Conservation (phyloP, 495 filamentous ascomycete species). For the Niebla homalea region DNA sequence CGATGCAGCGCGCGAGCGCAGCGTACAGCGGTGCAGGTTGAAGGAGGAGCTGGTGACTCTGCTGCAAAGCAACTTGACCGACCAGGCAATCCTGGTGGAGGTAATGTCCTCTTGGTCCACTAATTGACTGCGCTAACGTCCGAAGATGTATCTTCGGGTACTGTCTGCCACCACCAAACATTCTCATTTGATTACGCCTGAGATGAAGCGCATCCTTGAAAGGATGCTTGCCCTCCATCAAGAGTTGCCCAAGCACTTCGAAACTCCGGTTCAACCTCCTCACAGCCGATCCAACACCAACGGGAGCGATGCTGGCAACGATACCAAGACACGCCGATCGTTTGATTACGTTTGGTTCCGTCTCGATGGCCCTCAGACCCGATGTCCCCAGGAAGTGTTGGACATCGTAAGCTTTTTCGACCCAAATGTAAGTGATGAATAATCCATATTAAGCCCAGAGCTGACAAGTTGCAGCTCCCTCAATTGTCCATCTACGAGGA, state of each 20-base stretch:
- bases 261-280: constrained; percentile 20
- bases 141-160: constrained; percentile 53
- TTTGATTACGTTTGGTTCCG: constrained; percentile 7
- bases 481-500: constrained; percentile 79
- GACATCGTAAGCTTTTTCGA: constrained; percentile 68
- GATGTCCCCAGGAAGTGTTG: constrained; percentile 57
- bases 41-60: constrained; percentile 74
- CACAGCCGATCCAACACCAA: constrained; percentile 21
- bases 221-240: constrained; percentile 33
- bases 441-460: background rate
- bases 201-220: constrained; percentile 33
- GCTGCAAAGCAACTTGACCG: constrained; percentile 79
- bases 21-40: constrained; percentile 60
- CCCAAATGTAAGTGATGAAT: constrained; percentile 43
- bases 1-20: constrained; percentile 53
- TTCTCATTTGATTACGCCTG: constrained; percentile 20
- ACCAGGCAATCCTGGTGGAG: constrained; percentile 72
- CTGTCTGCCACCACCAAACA: constrained; percentile 44
- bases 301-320: constrained; percentile 13
- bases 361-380: constrained; percentile 18
- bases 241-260: constrained; percentile 27
- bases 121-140: background rate
- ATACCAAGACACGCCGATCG: constrained; percentile 6
- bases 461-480: constrained; percentile 41
- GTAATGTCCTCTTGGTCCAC: constrained; percentile 31